phyloP scores from a whole-genome alignment of 208 protist genomes.

The Acanthamoeba castellanii region DNA sequence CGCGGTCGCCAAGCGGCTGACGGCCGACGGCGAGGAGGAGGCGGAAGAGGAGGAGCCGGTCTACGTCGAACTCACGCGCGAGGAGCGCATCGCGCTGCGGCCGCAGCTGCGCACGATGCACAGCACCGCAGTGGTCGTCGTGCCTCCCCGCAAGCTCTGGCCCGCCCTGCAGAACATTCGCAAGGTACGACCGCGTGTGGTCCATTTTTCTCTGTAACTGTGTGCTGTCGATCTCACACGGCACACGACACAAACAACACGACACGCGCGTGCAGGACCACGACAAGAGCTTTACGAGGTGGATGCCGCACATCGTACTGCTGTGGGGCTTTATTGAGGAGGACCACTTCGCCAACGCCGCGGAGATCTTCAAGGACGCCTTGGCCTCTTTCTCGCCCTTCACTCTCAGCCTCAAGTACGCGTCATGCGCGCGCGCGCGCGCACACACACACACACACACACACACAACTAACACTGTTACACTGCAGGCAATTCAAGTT shows the following conservation, averaged over 20 bases:
- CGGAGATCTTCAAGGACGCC: conserved; percentile 52
- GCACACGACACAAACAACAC: too few relatives aligned
- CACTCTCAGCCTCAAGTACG: conserved; percentile 28
- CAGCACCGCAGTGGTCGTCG: conserved; percentile 57
- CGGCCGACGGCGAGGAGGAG: neutral
- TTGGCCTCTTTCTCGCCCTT: conserved; percentile 50
- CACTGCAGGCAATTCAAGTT: conserved; percentile 19
- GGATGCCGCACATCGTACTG: conserved; percentile 73
- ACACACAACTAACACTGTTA: neutral
- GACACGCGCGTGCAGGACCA: conserved; percentile 2
- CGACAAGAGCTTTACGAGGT: conserved; percentile 66
- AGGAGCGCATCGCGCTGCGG: conserved; percentile 52
- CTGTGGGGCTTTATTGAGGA: conserved; percentile 65
- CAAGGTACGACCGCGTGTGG: neutral
- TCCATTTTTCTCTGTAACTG: neutral
- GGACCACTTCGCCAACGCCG: conserved; percentile 47
- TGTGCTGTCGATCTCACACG: too few relatives aligned
- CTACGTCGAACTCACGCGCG: neutral
- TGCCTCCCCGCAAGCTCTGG: conserved; percentile 59
- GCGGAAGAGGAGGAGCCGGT: neutral
- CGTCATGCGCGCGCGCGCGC: too few relatives aligned
- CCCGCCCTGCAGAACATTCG: conserved; percentile 23
- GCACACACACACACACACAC: too few relatives aligned
- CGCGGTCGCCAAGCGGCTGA: neutral
- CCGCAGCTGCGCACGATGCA: conserved; percentile 35